These are phyloP conservation scores for Kodamaea sp. DNA, from an alignment of 1,139 yeast species.

Conservation along the genomic window DNA sequence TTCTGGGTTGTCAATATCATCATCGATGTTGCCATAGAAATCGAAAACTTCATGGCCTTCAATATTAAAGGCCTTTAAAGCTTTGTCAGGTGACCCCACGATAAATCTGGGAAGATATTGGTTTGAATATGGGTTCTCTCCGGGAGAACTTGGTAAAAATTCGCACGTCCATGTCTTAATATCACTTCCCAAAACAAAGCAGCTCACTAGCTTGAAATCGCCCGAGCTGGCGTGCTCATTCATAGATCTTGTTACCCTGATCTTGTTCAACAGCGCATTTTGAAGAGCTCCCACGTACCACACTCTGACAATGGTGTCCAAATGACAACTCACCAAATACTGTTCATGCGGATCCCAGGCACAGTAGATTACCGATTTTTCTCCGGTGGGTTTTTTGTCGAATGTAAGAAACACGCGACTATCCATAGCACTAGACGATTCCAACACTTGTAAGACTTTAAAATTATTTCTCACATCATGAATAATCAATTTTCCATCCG, in stretches of 20 bases:
- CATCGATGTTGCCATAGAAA: slow-evolving; percentile 43
- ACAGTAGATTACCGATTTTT: slow-evolving; percentile 61
- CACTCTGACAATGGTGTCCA: slow-evolving; percentile 64
- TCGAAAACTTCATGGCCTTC: slow-evolving; percentile 45
- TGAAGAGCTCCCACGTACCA: slow-evolving; percentile 56
- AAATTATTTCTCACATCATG: slow-evolving; percentile 65
- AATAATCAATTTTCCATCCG: slow-evolving; percentile 63
- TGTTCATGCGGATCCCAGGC: slow-evolving; percentile 75
- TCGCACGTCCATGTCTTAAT: slow-evolving; percentile 66
- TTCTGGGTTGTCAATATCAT: slow-evolving; percentile 38
- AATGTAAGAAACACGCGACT: slow-evolving; percentile 28
- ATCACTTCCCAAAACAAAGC: slow-evolving; percentile 44
- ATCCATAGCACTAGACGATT: slow-evolving; percentile 34
- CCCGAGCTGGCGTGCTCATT: slow-evolving; percentile 8
- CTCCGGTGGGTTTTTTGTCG: slow-evolving; percentile 20
- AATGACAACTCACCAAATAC: slow-evolving; percentile 67
- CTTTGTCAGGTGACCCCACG: slow-evolving; percentile 78
- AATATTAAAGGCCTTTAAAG: slow-evolving; percentile 61
- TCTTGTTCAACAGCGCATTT: slow-evolving; percentile 24
- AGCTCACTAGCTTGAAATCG: slow-evolving; percentile 26
- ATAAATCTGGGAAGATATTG: slow-evolving; percentile 53
- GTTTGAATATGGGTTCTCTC: neutral
- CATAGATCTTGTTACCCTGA: slow-evolving; percentile 28
- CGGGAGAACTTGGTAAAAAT: slow-evolving; percentile 53
- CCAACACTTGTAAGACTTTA: slow-evolving; percentile 38